A percentile compares a stretch with the other conserved stretches of the same genome.
Conservation (phyloP, 2,329 filamentous ascomycete genomes). For the Colletotrichum brevisporum region DNA sequence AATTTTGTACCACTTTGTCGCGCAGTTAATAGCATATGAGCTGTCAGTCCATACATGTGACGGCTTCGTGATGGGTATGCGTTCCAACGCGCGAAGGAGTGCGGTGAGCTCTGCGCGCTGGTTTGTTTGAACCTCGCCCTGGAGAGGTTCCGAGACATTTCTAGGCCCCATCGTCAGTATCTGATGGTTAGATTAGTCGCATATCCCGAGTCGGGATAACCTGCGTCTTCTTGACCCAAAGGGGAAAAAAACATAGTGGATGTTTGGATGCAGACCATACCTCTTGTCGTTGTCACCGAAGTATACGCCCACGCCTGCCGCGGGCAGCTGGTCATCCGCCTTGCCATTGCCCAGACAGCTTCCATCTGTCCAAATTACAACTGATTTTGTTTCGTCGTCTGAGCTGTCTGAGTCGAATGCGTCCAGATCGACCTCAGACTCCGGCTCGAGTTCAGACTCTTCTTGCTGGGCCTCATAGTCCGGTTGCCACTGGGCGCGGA, state of each 20-base stretch:
- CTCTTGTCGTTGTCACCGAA: constrained; percentile 71
- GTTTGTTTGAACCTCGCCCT: constrained; percentile 86
- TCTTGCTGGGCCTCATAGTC: constrained; percentile 29
- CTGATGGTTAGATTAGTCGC: no score
- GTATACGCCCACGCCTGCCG: constrained; percentile 74
- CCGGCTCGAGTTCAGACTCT: constrained; percentile 42
- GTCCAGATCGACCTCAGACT: constrained; percentile 43
- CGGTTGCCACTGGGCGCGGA: constrained; percentile 53
- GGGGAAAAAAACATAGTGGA: neutral
- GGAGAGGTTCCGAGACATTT: constrained; percentile 82
- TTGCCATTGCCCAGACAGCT: constrained; percentile 72
- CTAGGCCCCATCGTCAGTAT: constrained; percentile 46
- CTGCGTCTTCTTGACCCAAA: neutral
- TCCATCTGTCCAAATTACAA: constrained; percentile 74
- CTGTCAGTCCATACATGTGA: constrained; percentile 90
- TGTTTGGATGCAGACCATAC: constrained; percentile 49
- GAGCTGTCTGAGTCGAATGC: constrained; percentile 41
- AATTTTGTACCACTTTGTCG: constrained; percentile 83
- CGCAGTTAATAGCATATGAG: constrained; percentile 90
- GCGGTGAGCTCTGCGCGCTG: constrained; percentile 96
- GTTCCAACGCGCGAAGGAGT: constrained; percentile 85
- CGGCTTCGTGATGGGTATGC: constrained; percentile 75
- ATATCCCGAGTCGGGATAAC: neutral
- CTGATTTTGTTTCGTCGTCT: constrained; percentile 47
- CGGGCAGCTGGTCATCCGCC: constrained; percentile 54